These are phyloP conservation scores for Trichoderma semiorbis DNA, from an alignment of 2,329 filamentous ascomycete genomes.

Conservation along the genomic window DNA sequence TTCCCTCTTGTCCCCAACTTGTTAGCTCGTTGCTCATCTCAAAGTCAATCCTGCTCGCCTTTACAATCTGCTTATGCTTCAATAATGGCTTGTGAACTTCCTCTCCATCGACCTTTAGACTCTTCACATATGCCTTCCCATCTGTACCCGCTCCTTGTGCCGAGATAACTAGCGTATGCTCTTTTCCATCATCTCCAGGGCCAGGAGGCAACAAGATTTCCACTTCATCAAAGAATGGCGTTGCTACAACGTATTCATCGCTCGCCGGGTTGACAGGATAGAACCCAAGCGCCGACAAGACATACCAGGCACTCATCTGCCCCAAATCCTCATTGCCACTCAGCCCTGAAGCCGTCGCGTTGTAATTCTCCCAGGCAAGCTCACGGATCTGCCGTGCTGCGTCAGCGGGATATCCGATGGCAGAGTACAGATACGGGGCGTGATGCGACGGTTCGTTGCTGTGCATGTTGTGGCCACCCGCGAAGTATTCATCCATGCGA, in stretches of 20 bases:
- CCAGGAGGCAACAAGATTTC: slow-evolving; percentile 36
- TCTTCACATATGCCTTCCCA: slow-evolving; percentile 36
- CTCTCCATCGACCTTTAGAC: slow-evolving; percentile 40
- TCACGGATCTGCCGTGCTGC: slow-evolving; percentile 36
- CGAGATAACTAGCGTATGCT: slow-evolving; percentile 35
- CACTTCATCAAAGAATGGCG: slow-evolving; percentile 45
- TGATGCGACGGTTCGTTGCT: slow-evolving; percentile 48
- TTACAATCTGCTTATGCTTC: slow-evolving; percentile 39
- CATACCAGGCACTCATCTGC: slow-evolving; percentile 49
- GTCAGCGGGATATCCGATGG: slow-evolving; percentile 37
- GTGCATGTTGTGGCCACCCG: slow-evolving; percentile 44
- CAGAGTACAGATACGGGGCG: slow-evolving; percentile 44
- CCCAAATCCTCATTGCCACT: slow-evolving; percentile 48
- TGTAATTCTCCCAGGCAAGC: slow-evolving; percentile 35
- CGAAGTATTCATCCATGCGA: slow-evolving; percentile 44
- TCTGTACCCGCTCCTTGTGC: slow-evolving; percentile 39
- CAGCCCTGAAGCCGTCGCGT: slow-evolving; percentile 43
- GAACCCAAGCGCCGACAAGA: slow-evolving; percentile 46
- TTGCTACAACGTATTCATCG: slow-evolving; percentile 43
- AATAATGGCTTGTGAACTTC: slow-evolving; percentile 34
- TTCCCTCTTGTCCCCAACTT: slow-evolving; percentile 20
- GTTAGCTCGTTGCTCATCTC: slow-evolving; percentile 42
- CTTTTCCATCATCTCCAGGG: neutral
- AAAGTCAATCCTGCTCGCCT: slow-evolving; percentile 39
- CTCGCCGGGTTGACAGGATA: slow-evolving; percentile 45